phyloP scores from a whole-genome alignment of 148 eudicot species.

The Camellia sinensis region DNA sequence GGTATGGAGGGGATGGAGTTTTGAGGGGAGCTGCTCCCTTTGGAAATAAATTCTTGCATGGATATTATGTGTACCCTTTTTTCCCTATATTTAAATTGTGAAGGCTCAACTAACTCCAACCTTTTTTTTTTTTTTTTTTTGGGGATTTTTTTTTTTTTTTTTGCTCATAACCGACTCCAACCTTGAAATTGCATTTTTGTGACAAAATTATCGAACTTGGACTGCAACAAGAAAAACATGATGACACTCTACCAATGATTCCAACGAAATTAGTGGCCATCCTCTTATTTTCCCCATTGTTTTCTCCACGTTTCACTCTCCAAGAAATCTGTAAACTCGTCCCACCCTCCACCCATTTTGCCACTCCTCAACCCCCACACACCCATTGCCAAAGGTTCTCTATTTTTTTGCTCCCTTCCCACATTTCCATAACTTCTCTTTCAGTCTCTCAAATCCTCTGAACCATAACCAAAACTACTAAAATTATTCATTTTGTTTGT shows the following conservation, averaged over 20 bases:
- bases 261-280: constrained; percentile 13
- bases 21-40: no score
- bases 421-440: not conserved
- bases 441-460: no score
- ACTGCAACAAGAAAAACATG: not conserved
- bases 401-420: not conserved
- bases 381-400: not conserved
- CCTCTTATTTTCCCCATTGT: not conserved
- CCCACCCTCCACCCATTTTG: not conserved
- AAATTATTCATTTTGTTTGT: not conserved
- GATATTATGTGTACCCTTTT: no score
- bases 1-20: no score
- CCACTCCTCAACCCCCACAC: not conserved
- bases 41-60: no score
- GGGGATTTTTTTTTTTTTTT: no score
- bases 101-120: no score
- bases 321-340: not conserved
- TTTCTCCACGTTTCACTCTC: constrained; percentile 8
- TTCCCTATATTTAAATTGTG: no score
- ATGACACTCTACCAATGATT: not conserved
- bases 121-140: no score
- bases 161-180: not conserved
- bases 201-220: not conserved
- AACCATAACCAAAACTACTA: not conserved
- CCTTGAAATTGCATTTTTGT: not conserved